Evolutionary conservation across 129 eudicot species (phyloP).

Genomic region (Saussurea involucrata): DNA sequence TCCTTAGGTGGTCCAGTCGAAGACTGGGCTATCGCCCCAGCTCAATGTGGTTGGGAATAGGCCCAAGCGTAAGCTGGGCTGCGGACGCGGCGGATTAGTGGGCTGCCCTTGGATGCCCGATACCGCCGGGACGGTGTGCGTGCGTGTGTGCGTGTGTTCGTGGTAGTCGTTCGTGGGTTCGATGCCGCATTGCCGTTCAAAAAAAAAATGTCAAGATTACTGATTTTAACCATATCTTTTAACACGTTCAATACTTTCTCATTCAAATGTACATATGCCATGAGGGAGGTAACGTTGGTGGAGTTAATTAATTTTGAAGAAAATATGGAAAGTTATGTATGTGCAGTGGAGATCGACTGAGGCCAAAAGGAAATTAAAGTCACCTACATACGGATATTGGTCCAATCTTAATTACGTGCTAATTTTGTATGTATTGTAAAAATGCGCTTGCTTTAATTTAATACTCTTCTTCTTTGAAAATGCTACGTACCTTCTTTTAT

Average conservation of each 20-base stretch:
- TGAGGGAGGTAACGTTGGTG: conserved; percentile 5
- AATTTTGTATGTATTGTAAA: conserved; percentile 6
- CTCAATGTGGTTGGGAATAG: too few relatives aligned
- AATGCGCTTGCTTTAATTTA: conserved; percentile 23
- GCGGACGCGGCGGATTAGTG: too few relatives aligned
- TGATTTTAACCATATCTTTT: too few relatives aligned
- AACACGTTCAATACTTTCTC: conserved; percentile 11
- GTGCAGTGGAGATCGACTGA: neutral
- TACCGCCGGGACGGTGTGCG: too few relatives aligned
- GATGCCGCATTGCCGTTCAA: too few relatives aligned
- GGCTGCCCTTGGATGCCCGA: too few relatives aligned
- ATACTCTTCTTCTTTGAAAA: conserved; percentile 3
- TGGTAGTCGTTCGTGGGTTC: too few relatives aligned
- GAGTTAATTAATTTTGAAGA: neutral
- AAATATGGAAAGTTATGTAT: conserved; percentile 1
- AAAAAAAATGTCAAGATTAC: too few relatives aligned
- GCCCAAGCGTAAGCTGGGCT: too few relatives aligned
- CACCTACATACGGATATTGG: neutral
- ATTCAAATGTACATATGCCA: conserved; percentile 4
- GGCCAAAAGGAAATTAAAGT: conserved; percentile 8
- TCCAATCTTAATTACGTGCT: conserved; percentile 6
- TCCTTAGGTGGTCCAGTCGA: too few relatives aligned
- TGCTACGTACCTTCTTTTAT: conserved; percentile 4
- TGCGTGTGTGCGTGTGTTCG: too few relatives aligned
- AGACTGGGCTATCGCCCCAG: too few relatives aligned